A percentile compares a stretch with the other conserved stretches of the same genome.
Conservation (phyloP, 2,329 filamentous ascomycete species). For the Fusarium sp. region DNA sequence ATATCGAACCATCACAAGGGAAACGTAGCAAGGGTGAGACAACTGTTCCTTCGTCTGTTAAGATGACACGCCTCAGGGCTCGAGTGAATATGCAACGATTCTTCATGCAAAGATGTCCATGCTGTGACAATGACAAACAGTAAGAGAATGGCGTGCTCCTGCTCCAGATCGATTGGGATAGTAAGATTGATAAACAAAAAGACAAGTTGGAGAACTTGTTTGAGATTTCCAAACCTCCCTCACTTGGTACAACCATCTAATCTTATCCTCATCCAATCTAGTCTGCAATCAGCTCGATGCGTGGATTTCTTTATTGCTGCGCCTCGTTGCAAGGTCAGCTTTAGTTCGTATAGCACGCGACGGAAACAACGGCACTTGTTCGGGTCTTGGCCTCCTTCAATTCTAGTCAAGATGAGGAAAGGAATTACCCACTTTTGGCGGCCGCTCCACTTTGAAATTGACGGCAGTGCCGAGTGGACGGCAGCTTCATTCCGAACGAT, state of each 20-base stretch:
- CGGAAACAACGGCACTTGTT: background rate
- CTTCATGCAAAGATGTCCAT: background rate
- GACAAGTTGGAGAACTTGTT: background rate
- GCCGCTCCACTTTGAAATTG: background rate
- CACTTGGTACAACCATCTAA: background rate
- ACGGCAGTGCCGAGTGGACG: background rate
- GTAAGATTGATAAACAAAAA: background rate
- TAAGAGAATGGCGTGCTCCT: background rate
- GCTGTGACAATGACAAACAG: background rate
- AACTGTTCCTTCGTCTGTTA: no score
- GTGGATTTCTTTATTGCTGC: background rate
- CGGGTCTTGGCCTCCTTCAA: background rate
- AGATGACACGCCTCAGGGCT: no score
- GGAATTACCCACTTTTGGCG: background rate
- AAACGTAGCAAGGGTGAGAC: no score
- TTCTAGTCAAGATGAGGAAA: background rate
- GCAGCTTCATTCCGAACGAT: background rate
- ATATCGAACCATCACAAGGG: no score
- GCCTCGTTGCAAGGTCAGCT: background rate
- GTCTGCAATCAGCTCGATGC: background rate
- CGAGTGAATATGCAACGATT: background rate
- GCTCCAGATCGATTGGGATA: background rate
- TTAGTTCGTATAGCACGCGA: background rate
- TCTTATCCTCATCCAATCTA: background rate
- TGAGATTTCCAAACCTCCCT: background rate